These are phyloP conservation scores for Sisymbrium irio DNA, from an alignment of 345 rosid genomes.

Conservation along the genomic window DNA sequence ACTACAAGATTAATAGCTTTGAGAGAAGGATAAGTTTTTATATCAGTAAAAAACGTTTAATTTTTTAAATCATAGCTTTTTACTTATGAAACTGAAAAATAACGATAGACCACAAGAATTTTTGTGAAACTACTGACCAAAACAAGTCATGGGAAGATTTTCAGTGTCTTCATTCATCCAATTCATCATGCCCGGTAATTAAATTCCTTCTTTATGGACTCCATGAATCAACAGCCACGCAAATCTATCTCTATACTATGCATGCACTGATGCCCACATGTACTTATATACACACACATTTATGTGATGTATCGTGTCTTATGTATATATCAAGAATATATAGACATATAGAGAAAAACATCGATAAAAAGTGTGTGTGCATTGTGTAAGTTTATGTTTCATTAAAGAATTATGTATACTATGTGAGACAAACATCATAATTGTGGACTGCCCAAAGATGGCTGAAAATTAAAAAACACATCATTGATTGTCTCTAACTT, in stretches of 20 bases:
- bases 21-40: background rate
- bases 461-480: slow-evolving; percentile 31
- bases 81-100: background rate
- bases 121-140: too few relatives aligned
- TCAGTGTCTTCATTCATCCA: background rate
- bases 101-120: background rate
- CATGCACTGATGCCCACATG: slow-evolving; percentile 1
- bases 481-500: slow-evolving; percentile 28
- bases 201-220: background rate
- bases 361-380: background rate
- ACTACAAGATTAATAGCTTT: background rate
- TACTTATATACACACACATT: background rate
- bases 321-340: background rate
- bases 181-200: background rate
- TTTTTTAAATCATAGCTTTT: background rate
- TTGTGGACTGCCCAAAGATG: slow-evolving; percentile 28
- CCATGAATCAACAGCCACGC: background rate
- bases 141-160: background rate
- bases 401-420: background rate
- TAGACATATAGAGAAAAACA: background rate
- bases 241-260: background rate
- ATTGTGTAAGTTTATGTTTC: slow-evolving; percentile 11
- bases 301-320: background rate
- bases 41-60: too few relatives aligned
- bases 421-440: slow-evolving; percentile 30